Evolutionary conservation across 805 yeast species (phyloP).

Genomic region (Saturnispora quitensis): DNA sequence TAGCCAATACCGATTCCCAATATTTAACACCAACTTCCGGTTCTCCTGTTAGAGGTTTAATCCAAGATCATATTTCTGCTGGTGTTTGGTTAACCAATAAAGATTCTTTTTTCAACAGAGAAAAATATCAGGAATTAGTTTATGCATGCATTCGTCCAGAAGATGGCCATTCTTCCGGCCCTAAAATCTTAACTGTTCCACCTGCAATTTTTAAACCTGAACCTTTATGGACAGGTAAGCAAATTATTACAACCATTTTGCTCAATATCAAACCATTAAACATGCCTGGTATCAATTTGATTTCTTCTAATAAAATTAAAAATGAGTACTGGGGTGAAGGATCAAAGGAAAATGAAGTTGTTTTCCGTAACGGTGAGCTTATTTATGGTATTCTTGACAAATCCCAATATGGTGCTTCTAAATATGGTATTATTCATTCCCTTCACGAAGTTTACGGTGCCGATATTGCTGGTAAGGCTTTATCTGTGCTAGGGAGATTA

Average conservation of each 20-base stretch:
- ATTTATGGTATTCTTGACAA: conserved; percentile 91
- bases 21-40: conserved; percentile 98
- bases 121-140: conserved; percentile 84
- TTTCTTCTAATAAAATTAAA: conserved; percentile 80
- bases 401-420: conserved; percentile 97
- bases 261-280: conserved; percentile 77
- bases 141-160: conserved; percentile 95
- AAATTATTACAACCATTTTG: conserved; percentile 85
- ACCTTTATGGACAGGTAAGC: conserved; percentile 97
- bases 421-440: conserved; percentile 94
- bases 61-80: conserved; percentile 97
- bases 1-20: conserved; percentile 96
- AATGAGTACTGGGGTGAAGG: conserved; percentile 89
- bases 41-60: conserved; percentile 94
- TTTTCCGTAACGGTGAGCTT: conserved; percentile 80
- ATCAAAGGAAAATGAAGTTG: conserved; percentile 76
- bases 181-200: conserved; percentile 64
- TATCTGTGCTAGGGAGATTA: conserved; percentile 88
- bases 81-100: conserved; percentile 97
- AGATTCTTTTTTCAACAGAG: conserved; percentile 85
- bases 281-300: conserved; percentile 86
- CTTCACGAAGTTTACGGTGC: conserved; percentile 95
- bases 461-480: conserved; percentile 75
- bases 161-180: conserved; percentile 83
- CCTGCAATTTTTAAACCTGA: conserved; percentile 84